Conservation (phyloP, 495 filamentous ascomycete genomes). For the Terfezia claveryi region DNA sequence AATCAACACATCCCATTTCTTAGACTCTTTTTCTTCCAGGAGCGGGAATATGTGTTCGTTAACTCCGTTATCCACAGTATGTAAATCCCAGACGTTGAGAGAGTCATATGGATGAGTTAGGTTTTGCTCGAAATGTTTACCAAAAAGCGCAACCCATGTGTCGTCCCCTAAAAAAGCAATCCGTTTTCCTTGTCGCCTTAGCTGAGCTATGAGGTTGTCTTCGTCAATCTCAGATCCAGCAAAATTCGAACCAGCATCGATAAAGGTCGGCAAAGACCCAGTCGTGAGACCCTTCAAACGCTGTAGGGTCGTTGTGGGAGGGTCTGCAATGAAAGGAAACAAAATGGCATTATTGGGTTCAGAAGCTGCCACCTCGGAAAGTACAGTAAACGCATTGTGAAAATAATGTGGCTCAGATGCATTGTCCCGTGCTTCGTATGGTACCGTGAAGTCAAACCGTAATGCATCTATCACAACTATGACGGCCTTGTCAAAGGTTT, state of each 20-base stretch:
- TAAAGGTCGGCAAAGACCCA: constrained; percentile 81
- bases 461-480: constrained; percentile 84
- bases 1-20: constrained; percentile 76
- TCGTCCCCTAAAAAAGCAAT: constrained; percentile 90
- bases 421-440: constrained; percentile 34
- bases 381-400: constrained; percentile 67
- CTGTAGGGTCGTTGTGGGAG: constrained; percentile 81
- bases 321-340: constrained; percentile 90
- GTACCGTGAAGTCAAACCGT: constrained; percentile 90
- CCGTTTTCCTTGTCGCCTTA: constrained; percentile 55
- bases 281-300: constrained; percentile 86
- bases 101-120: constrained; percentile 79
- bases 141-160: constrained; percentile 85
- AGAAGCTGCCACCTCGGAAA: constrained; percentile 56
- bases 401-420: constrained; percentile 36
- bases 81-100: constrained; percentile 94
- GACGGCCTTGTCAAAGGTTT: constrained; percentile 75
- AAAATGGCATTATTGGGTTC: constrained; percentile 66
- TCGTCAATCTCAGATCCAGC: constrained; percentile 93
- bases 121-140: constrained; percentile 67
- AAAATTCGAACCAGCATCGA: constrained; percentile 86
- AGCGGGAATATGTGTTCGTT: constrained; percentile 76
- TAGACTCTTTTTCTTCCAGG: constrained; percentile 33
- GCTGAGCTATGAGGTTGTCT: constrained; percentile 75
- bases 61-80: constrained; percentile 95